Conservation (phyloP, 2,329 filamentous ascomycete genomes). For the Penicillium brasilianum region DNA sequence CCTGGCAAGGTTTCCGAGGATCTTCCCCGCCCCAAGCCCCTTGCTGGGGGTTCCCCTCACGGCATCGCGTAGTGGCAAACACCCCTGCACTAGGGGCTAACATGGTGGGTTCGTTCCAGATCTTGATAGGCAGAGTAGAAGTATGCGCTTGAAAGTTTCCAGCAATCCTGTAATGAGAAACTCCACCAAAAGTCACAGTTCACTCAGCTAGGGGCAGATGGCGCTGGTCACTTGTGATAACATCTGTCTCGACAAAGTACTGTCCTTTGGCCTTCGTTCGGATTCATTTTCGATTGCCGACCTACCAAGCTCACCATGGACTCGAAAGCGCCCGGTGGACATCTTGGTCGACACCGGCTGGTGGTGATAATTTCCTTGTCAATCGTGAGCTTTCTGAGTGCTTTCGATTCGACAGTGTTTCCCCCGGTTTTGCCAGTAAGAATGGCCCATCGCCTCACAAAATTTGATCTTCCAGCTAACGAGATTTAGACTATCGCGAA, state of each 20-base stretch:
- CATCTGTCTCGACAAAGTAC: not conserved
- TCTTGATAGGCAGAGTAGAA: not conserved
- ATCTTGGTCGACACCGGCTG: constrained; percentile 6
- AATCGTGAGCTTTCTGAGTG: constrained; percentile 7
- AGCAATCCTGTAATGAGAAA: constrained; percentile 1
- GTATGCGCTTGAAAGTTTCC: constrained; percentile 1
- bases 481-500: constrained; percentile 11
- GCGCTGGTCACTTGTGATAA: not conserved
- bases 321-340: not conserved
- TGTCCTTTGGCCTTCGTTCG: not conserved
- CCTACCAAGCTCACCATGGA: constrained; percentile 1
- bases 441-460: no score
- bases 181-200: not conserved
- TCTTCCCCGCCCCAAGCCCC: constrained; percentile 4
- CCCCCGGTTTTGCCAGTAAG: constrained; percentile 8
- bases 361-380: constrained; percentile 6
- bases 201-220: constrained; percentile 4
- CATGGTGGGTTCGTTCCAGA: not conserved
- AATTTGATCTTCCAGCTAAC: not conserved
- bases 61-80: constrained; percentile 1
- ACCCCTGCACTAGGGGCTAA: constrained; percentile 6
- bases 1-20: not conserved
- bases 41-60: not conserved
- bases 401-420: constrained; percentile 8
- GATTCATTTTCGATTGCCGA: constrained; percentile 1